A percentile compares a stretch with the other conserved stretches of the same genome.
Conservation (phyloP, 169 alveolate genomes). For the Babesia gibsoni region DNA sequence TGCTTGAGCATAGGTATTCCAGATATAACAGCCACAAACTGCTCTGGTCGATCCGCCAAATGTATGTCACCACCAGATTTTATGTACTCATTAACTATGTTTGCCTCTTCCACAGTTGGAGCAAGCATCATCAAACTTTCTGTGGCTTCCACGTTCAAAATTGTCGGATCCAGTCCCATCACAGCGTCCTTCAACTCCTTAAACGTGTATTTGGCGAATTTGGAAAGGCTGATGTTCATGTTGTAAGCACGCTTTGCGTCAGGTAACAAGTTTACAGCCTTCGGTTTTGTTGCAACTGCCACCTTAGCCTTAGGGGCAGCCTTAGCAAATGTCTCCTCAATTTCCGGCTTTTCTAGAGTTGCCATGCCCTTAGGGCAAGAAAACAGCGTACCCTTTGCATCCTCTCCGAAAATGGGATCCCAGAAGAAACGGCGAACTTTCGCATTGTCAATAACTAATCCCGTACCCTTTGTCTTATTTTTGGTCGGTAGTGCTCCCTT, state of each 20-base stretch:
- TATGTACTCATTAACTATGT: slow-evolving; percentile 82
- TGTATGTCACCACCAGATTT: slow-evolving; percentile 81
- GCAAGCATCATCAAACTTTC: slow-evolving; percentile 80
- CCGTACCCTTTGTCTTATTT: slow-evolving; percentile 28
- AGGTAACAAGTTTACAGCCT: slow-evolving; percentile 80
- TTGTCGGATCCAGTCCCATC: slow-evolving; percentile 77
- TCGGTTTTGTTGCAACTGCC: slow-evolving; percentile 26
- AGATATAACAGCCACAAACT: slow-evolving; percentile 84
- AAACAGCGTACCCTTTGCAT: slow-evolving; percentile 82
- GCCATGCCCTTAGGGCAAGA: slow-evolving; percentile 75
- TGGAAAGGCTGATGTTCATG: slow-evolving; percentile 87
- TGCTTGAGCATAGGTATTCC: slow-evolving; percentile 84
- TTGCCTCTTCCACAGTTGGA: slow-evolving; percentile 84
- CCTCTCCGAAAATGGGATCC: slow-evolving; percentile 87
- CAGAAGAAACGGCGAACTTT: slow-evolving; percentile 85
- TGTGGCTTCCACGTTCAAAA: slow-evolving; percentile 82
- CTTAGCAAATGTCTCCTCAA: slow-evolving; percentile 75
- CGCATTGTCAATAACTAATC: slow-evolving; percentile 69
- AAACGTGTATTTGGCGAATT: slow-evolving; percentile 84
- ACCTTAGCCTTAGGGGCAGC: slow-evolving; percentile 63
- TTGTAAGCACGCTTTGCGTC: slow-evolving; percentile 88
- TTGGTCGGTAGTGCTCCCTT: slow-evolving; percentile 32
- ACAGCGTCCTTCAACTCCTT: slow-evolving; percentile 86
- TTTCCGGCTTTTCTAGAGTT: slow-evolving; percentile 74
- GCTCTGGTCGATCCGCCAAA: slow-evolving; percentile 86